Percentiles rank a stretch among this genome's conserved stretches.
Evolutionary conservation across 108 stramenopile genomes (phyloP).

Genomic region (Skeletonema tropicum): DNA sequence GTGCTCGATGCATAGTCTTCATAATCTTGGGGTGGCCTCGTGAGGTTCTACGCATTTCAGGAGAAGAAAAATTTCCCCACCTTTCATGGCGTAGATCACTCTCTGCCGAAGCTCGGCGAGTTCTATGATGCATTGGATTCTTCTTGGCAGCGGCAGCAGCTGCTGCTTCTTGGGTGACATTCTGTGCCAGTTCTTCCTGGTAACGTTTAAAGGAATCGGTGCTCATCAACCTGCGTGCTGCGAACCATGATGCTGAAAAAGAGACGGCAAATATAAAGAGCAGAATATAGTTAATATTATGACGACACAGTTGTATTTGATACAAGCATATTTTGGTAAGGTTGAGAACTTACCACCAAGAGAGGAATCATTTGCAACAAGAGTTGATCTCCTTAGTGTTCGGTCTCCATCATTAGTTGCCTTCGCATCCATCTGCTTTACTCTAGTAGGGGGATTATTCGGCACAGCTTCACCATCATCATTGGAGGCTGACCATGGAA

Average conservation of each 20-base stretch:
- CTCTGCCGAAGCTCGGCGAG: neutral
- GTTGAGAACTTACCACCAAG: neutral
- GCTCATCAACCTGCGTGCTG: slow-evolving; percentile 4
- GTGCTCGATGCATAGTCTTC: neutral
- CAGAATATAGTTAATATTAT: neutral
- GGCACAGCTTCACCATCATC: too few relatives aligned
- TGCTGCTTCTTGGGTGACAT: slow-evolving; percentile 1
- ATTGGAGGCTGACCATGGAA: too few relatives aligned
- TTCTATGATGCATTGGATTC: neutral
- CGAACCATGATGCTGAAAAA: slow-evolving; percentile 14
- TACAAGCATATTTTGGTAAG: too few relatives aligned
- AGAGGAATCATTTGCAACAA: neutral
- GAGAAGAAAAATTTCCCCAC: too few relatives aligned
- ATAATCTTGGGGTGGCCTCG: neutral
- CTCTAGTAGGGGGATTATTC: too few relatives aligned
- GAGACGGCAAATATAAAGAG: neutral
- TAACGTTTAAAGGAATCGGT: slow-evolving; percentile 8
- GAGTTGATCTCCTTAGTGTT: neutral
- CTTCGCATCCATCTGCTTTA: neutral
- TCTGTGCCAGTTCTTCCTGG: slow-evolving; percentile 2
- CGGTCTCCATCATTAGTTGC: neutral
- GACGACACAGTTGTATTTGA: neutral
- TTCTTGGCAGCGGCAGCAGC: neutral
- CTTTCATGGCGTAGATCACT: neutral
- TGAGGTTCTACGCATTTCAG: neutral